phyloP scores from a whole-genome alignment of 164 flowering plant species.

The Taxillus chinensis region DNA sequence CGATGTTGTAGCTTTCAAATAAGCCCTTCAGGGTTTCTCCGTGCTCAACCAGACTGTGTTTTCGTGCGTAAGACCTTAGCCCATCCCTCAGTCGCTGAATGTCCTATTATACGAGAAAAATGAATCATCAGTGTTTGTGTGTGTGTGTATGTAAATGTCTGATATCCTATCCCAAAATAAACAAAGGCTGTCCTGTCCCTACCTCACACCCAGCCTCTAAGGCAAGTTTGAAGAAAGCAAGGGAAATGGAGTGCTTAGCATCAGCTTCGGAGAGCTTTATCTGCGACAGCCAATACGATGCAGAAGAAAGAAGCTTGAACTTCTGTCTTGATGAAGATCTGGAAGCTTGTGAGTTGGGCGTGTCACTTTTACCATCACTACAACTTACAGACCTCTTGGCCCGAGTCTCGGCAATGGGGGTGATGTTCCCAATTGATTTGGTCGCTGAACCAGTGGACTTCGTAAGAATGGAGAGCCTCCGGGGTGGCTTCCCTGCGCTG shows the following conservation, averaged over 20 bases:
- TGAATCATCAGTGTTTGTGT: not conserved
- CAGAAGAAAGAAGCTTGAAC: slow-evolving; percentile 46
- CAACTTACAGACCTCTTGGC: slow-evolving; percentile 26
- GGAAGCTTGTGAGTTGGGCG: slow-evolving; percentile 35
- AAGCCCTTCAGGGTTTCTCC: slow-evolving; percentile 52
- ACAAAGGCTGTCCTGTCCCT: slow-evolving; percentile 1
- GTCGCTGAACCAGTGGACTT: slow-evolving; percentile 46
- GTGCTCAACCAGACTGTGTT: slow-evolving; percentile 47
- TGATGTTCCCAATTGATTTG: slow-evolving; percentile 31
- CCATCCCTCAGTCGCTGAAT: slow-evolving; percentile 59
- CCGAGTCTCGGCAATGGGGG: slow-evolving; percentile 63
- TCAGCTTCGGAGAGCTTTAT: slow-evolving; percentile 82
- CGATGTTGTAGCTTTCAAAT: slow-evolving; percentile 37
- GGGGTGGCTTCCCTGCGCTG: slow-evolving; percentile 63
- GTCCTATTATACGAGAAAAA: not conserved
- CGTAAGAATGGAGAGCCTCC: slow-evolving; percentile 74
- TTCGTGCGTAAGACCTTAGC: slow-evolving; percentile 52
- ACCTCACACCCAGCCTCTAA: slow-evolving; percentile 91
- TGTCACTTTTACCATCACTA: not conserved
- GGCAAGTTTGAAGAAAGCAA: slow-evolving; percentile 92
- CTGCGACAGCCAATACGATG: slow-evolving; percentile 81
- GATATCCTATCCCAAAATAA: too few species aligned
- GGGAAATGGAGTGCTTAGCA: slow-evolving; percentile 72
- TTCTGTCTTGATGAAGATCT: slow-evolving; percentile 34
- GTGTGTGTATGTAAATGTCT: too few species aligned